These are phyloP conservation scores for Symbiodinium pilosum DNA, from an alignment of 73 alveolate genomes.

Conservation along the genomic window DNA sequence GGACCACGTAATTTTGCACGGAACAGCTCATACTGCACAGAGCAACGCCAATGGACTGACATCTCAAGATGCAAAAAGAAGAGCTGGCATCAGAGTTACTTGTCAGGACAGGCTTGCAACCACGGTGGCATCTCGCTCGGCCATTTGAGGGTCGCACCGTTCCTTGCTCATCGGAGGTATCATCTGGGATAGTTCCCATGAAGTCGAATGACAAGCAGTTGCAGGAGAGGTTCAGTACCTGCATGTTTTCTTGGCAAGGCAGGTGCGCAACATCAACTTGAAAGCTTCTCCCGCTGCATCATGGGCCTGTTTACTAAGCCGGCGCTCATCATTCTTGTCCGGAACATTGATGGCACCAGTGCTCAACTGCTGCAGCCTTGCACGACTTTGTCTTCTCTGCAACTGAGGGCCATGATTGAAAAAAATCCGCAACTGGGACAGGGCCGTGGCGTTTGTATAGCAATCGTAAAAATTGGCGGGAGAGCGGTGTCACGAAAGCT, in stretches of 20 bases:
- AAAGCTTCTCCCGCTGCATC: too few species aligned
- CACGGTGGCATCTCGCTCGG: neutral
- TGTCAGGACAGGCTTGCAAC: too few species aligned
- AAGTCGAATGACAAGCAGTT: slow-evolving; percentile 84
- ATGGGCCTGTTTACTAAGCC: slow-evolving; percentile 70
- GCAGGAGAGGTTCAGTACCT: slow-evolving; percentile 76
- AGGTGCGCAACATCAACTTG: neutral
- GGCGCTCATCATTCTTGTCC: slow-evolving; percentile 93
- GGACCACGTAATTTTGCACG: too few species aligned
- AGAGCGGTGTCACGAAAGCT: slow-evolving; percentile 94
- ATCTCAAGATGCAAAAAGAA: too few species aligned
- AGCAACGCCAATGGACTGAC: too few species aligned
- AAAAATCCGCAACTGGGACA: neutral
- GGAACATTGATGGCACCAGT: slow-evolving; percentile 72
- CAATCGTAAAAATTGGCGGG: slow-evolving; percentile 76
- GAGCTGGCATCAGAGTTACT: too few species aligned
- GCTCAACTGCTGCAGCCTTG: slow-evolving; percentile 75
- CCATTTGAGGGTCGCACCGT: slow-evolving; percentile 19
- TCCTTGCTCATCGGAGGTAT: slow-evolving; percentile 94
- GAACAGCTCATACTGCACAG: too few species aligned
- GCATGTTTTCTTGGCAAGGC: neutral
- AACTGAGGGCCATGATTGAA: neutral
- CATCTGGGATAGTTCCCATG: slow-evolving; percentile 95
- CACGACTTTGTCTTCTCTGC: neutral
- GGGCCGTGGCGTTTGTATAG: slow-evolving; percentile 58